phyloP scores from a whole-genome alignment of 2,329 filamentous ascomycete species.

The Nemania abortiva region DNA sequence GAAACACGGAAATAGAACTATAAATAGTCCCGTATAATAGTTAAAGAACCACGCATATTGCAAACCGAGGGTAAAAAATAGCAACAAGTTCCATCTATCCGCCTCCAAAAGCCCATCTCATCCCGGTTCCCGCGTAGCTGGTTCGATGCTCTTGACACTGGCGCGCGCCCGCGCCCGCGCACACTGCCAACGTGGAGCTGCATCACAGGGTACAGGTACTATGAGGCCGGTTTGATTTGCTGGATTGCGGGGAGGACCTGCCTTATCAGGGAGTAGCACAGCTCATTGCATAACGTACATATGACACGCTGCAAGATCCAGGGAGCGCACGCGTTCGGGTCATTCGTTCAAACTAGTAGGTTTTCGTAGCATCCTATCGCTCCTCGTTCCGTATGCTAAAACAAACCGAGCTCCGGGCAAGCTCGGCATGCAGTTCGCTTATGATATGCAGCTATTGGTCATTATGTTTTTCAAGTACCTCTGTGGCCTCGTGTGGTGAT shows the following conservation, averaged over 20 bases:
- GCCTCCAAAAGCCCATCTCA: conserved; percentile 14
- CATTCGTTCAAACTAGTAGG: conserved; percentile 5
- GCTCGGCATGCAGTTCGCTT: conserved; percentile 37
- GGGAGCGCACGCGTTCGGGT: conserved; percentile 16
- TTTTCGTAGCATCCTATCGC: conserved; percentile 5
- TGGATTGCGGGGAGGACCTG: conserved; percentile 30
- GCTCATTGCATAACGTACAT: conserved; percentile 18
- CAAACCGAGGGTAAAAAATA: conserved; percentile 6
- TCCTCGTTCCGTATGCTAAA: conserved; percentile 24
- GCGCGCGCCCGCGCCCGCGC: conserved; percentile 7
- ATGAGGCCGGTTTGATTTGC: conserved; percentile 12
- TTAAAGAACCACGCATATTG: not conserved
- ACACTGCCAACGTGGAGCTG: conserved; percentile 21
- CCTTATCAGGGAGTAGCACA: conserved; percentile 21
- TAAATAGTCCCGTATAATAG: conserved; percentile 31
- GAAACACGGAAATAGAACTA: conserved; percentile 27
- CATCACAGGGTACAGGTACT: conserved; percentile 16
- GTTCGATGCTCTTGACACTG: conserved; percentile 22
- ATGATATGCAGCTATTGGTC: conserved; percentile 18
- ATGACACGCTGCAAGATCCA: conserved; percentile 25
- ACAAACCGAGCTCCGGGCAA: conserved; percentile 33
- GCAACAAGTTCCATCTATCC: conserved; percentile 27
- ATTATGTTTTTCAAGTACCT: not conserved
- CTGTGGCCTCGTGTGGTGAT: conserved; percentile 30
- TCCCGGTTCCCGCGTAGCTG: conserved; percentile 27